phyloP scores from a whole-genome alignment of 83 land plant species.

The Isoetes engelmannii region DNA sequence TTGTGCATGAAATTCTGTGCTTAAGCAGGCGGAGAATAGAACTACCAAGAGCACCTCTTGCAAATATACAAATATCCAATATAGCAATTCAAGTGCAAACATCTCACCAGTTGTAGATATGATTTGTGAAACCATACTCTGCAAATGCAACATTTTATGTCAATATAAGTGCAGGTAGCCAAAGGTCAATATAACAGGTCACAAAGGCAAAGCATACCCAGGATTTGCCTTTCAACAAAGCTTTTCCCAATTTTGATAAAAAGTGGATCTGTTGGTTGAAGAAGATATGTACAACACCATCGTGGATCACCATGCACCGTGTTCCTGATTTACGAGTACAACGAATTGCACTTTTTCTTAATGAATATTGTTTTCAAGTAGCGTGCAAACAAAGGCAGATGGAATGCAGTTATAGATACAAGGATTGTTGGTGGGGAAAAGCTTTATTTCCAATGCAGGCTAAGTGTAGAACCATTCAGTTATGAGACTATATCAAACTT shows the following conservation, averaged over 20 bases:
- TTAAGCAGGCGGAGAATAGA: too few species aligned
- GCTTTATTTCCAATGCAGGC: too few species aligned
- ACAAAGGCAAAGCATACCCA: slow-evolving; percentile 43
- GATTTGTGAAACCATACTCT: slow-evolving; percentile 82
- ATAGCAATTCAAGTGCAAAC: not conserved
- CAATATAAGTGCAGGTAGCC: not conserved
- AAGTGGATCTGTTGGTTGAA: slow-evolving; percentile 80
- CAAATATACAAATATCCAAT: too few species aligned
- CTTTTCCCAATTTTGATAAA: slow-evolving; percentile 78
- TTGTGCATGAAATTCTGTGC: too few species aligned
- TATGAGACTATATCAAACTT: too few species aligned
- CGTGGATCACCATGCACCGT: slow-evolving; percentile 79
- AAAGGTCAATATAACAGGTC: not conserved
- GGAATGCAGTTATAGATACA: too few species aligned
- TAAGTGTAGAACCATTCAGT: too few species aligned
- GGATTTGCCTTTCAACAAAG: slow-evolving; percentile 64
- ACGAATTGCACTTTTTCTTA: not conserved
- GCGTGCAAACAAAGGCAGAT: too few species aligned
- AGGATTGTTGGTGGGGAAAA: too few species aligned
- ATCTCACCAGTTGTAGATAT: slow-evolving; percentile 83
- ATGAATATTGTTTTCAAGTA: too few species aligned
- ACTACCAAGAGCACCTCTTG: too few species aligned
- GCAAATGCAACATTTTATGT: slow-evolving; percentile 12
- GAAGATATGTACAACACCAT: slow-evolving; percentile 90
- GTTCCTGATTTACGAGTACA: slow-evolving; percentile 48